phyloP scores from a whole-genome alignment of 345 rosid species.

The Aegle marmelos region DNA sequence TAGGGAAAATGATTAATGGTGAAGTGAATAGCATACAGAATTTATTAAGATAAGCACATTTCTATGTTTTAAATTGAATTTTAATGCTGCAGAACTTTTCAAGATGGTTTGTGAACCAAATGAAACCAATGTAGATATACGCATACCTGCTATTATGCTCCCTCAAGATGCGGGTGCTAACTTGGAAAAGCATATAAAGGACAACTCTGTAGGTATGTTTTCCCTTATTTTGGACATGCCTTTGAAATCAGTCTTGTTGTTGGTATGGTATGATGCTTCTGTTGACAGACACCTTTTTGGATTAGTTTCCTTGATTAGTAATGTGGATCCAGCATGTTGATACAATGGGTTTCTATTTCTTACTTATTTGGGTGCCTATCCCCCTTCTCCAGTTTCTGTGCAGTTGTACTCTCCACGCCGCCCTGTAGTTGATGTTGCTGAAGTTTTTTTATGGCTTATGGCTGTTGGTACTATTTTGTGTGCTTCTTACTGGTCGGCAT shows the following conservation, averaged over 20 bases:
- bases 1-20: not conserved
- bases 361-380: not conserved
- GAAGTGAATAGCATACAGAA: not conserved
- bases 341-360: conserved; percentile 15
- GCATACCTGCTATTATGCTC: conserved; percentile 88
- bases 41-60: not conserved
- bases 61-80: conserved; percentile 12
- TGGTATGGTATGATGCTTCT: not conserved
- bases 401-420: conserved; percentile 90
- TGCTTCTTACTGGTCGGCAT: conserved; percentile 95
- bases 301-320: conserved; percentile 1
- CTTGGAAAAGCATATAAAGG: conserved; percentile 40
- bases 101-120: conserved; percentile 91
- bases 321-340: conserved; percentile 2
- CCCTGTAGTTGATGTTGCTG: conserved; percentile 89
- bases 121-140: conserved; percentile 62
- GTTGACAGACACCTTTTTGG: not conserved
- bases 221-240: conserved; percentile 3
- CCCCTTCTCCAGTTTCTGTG: conserved; percentile 63
- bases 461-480: conserved; percentile 91
- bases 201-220: conserved; percentile 39
- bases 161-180: conserved; percentile 87
- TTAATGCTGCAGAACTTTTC: conserved; percentile 67
- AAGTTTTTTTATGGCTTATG: conserved; percentile 98
- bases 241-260: not conserved